These are phyloP conservation scores for Skeletonema menzelii DNA, from an alignment of 108 stramenopile genomes.

Conservation along the genomic window DNA sequence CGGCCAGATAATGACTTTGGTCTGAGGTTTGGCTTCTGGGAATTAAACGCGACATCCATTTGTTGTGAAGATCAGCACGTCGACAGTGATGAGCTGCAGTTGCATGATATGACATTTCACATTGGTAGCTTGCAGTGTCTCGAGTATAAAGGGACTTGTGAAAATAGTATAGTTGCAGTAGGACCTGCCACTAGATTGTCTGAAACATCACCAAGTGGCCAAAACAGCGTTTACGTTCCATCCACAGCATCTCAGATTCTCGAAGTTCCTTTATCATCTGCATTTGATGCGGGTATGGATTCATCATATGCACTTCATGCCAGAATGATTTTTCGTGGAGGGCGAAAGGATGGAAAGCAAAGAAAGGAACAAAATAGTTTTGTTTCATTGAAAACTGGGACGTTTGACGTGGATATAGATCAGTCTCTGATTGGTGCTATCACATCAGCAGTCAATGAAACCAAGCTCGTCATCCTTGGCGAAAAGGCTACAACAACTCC, in stretches of 20 bases:
- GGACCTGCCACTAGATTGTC: constrained; percentile 2
- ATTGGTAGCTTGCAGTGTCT: constrained; percentile 47
- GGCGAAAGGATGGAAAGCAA: constrained; percentile 15
- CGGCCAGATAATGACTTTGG: constrained; percentile 26
- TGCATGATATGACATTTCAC: constrained; percentile 57
- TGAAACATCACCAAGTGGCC: not conserved
- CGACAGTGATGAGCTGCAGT: constrained; percentile 39
- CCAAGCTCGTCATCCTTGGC: constrained; percentile 12
- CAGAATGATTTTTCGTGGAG: constrained; percentile 37
- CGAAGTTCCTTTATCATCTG: constrained; percentile 50
- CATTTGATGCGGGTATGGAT: constrained; percentile 6
- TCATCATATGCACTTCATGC: constrained; percentile 21
- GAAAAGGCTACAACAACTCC: not conserved
- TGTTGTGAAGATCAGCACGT: constrained; percentile 57
- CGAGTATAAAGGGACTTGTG: constrained; percentile 56
- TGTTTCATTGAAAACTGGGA: constrained; percentile 23
- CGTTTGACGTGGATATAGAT: constrained; percentile 11
- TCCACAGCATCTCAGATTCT: constrained; percentile 66
- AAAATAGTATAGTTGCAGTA: constrained; percentile 36
- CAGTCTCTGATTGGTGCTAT: constrained; percentile 22
- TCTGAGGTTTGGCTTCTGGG: constrained; percentile 70
- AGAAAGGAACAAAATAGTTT: constrained; percentile 20
- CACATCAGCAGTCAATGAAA: constrained; percentile 12
- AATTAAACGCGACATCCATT: constrained; percentile 44
- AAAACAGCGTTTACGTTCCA: constrained; percentile 45